Percentiles rank a stretch among this genome's conserved stretches.
Conservation (phyloP, 371 early-diverging fungal species). For the Saksenaea vasiformis region DNA sequence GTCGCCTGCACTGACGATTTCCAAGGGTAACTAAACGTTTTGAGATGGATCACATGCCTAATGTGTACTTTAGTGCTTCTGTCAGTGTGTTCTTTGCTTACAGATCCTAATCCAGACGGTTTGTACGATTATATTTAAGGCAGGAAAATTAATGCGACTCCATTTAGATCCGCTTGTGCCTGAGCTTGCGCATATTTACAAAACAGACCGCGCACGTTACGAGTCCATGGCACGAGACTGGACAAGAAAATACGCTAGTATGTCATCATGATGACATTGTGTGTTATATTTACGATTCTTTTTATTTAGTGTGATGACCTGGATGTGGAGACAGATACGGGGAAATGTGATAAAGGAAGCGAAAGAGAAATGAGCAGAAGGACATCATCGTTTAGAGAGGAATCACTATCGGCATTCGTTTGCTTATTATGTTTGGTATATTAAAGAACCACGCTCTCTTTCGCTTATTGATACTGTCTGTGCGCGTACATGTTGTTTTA, state of each 20-base stretch:
- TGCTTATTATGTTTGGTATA: too few species aligned
- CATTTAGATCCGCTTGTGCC: conserved; percentile 86
- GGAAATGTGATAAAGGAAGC: not conserved
- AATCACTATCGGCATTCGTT: too few species aligned
- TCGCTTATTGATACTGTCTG: too few species aligned
- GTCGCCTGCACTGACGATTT: conserved; percentile 99
- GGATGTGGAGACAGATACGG: not conserved
- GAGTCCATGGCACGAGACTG: conserved; percentile 91
- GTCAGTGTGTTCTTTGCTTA: conserved; percentile 96
- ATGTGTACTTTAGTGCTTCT: conserved; percentile 73
- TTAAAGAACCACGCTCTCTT: too few species aligned
- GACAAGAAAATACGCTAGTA: conserved; percentile 89
- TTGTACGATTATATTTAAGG: not conserved
- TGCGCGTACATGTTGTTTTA: too few species aligned
- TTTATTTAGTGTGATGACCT: not conserved
- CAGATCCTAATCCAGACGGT: conserved; percentile 97
- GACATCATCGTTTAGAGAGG: too few species aligned
- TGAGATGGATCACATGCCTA: not conserved
- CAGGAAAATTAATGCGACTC: not conserved
- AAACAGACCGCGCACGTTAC: conserved; percentile 89
- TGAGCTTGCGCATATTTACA: conserved; percentile 97
- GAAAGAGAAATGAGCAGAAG: too few species aligned
- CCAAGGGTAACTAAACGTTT: conserved; percentile 66
- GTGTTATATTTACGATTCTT: not conserved
- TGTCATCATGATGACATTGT: conserved; percentile 14